These are phyloP conservation scores for Penicillium odoratum DNA, from an alignment of 495 filamentous ascomycete genomes.

Conservation along the genomic window DNA sequence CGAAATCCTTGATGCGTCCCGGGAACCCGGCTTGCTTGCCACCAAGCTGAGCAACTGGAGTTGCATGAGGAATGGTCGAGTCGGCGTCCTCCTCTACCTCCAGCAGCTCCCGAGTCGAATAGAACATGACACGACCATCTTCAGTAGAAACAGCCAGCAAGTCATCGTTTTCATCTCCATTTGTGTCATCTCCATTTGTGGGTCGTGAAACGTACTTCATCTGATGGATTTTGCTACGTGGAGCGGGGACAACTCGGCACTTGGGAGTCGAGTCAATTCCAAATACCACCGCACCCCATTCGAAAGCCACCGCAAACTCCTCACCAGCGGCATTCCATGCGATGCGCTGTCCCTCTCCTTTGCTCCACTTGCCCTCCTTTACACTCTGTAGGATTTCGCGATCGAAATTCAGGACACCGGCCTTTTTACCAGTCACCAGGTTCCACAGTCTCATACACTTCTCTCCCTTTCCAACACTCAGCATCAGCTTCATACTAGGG, in stretches of 20 bases:
- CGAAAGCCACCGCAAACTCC: constrained; percentile 86
- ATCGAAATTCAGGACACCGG: constrained; percentile 83
- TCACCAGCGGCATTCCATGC: constrained; percentile 75
- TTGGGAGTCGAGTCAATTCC: constrained; percentile 81
- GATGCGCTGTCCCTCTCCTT: constrained; percentile 81
- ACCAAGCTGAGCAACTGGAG: constrained; percentile 74
- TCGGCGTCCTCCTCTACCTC: constrained; percentile 32
- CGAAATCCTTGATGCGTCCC: constrained; percentile 87
- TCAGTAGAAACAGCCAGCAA: constrained; percentile 85
- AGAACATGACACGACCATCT: constrained; percentile 87
- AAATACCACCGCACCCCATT: constrained; percentile 80
- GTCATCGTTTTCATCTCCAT: constrained; percentile 43
- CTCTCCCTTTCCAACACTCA: constrained; percentile 86
- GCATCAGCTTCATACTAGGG: constrained; percentile 92
- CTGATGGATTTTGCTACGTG: constrained; percentile 78
- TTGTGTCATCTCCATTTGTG: constrained; percentile 35
- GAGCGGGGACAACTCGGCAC: constrained; percentile 65
- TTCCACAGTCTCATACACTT: constrained; percentile 94
- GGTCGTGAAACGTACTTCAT: constrained; percentile 65
- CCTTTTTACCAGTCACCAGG: constrained; percentile 92
- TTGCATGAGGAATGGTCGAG: constrained; percentile 46
- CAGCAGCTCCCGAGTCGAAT: constrained; percentile 57
- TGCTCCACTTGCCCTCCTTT: constrained; percentile 72
- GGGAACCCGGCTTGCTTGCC: constrained; percentile 65
- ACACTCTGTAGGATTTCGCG: constrained; percentile 64